phyloP scores from a whole-genome alignment of 176 grass and related monocot species.

The Aegilops umbellulata region DNA sequence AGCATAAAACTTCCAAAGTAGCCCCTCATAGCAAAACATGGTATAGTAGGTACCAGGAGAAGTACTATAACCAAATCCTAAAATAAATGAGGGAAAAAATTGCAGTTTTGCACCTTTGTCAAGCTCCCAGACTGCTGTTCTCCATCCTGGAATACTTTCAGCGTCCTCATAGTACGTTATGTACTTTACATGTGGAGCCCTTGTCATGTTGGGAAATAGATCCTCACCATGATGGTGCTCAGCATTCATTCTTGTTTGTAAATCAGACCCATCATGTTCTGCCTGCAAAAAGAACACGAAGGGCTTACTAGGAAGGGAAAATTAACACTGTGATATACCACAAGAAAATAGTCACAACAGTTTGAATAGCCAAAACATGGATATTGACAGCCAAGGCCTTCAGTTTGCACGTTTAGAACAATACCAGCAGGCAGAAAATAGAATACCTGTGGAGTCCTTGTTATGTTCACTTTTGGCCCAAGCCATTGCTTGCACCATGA shows the following conservation, averaged over 20 bases:
- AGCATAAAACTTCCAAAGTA: neutral
- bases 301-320: neutral
- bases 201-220: constrained; percentile 79
- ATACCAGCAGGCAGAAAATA: constrained; percentile 6
- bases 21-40: neutral
- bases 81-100: constrained; percentile 25
- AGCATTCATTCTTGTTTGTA: constrained; percentile 75
- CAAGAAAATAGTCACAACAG: constrained; percentile 2
- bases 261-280: constrained; percentile 94
- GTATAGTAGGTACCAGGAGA: constrained; percentile 18
- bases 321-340: neutral
- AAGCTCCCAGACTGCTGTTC: constrained; percentile 92
- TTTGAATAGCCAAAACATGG: constrained; percentile 13
- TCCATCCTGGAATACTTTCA: constrained; percentile 84
- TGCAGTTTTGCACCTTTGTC: constrained; percentile 63
- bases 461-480: constrained; percentile 94
- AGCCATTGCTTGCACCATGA: constrained; percentile 99
- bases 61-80: neutral
- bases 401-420: neutral
- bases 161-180: constrained; percentile 98
- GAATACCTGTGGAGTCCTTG: constrained; percentile 86
- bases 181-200: constrained; percentile 77
- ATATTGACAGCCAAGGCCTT: constrained; percentile 7
- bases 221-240: constrained; percentile 53
- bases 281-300: constrained; percentile 47